Evolutionary conservation across 2,329 filamentous ascomycete species (phyloP), one percentile per base, ranked within the genome.

Genomic region (Parastagonospora nodorum): DNA sequence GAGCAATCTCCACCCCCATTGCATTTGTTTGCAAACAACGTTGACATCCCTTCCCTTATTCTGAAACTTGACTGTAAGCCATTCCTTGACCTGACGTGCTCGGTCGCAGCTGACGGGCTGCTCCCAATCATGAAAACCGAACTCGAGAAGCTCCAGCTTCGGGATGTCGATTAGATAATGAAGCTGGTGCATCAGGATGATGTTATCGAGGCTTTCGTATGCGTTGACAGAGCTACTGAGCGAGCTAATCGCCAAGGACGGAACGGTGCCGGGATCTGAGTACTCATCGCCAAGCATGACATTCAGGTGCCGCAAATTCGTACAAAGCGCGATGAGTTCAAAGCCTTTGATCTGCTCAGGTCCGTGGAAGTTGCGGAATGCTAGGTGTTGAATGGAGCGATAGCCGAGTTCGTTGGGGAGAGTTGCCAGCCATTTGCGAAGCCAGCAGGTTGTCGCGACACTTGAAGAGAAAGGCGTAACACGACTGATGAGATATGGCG

Each of bases 101-200:
- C 46, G 33, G 8, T 47, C 31, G 15, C n/a, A 15, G 10, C 51
- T 54, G 2, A 50, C 28, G 10, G 40, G 35, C 24, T 36, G 32
- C 9, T 47, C 36, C 51, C 51, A 54, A 37, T 50, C 43, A 30
- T 54, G 47, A n/a, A 54, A 54, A 10, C 51, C 51, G 38, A 50
- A 54, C 10, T 42, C 15, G 8, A 54, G 12, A 4, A 32, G 27
- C 27, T 48, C 36, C 33, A 54, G 37, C 2, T 45, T 54, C 8
- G 43, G 43, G 6, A 50, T 24, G 1, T 47, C 44, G 4, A 45
- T 12, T 9, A 50, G 29, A 8, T 16, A 43, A 12, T 41, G 36
- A 29, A 54, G 43, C 19, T 54, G 43, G 28, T 50, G 32, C 16
- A 50, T 50, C 8, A 42, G 30, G n/a, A 51, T 41, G 36, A 51